Base-by-base conservation (phyloP, 2,329 filamentous ascomycete species). In the Xylaria arbuscula region DNA sequence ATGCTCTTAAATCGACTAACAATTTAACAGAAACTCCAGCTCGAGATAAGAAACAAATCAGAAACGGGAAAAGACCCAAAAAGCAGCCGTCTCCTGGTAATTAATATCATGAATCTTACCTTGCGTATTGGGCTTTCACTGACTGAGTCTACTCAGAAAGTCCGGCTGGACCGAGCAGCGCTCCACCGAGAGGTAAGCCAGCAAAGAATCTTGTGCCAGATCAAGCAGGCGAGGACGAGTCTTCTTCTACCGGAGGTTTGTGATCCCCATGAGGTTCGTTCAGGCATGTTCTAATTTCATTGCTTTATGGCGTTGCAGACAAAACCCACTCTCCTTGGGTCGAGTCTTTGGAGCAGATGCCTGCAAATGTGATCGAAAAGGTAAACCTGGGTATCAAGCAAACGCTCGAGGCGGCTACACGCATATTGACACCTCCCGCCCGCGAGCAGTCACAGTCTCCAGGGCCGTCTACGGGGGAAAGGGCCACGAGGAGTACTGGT, bases 281-380 rank as follows among this genome's bases (percentile, higher is more conserved):
- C 47, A 10, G 28, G 3, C 15, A n/a, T 3, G 36, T 50, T 5
- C 50, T 70, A 50, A 70, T 45, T 7, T 24, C 24, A 4, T 53
- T n/a, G 11, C 40, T 7, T 34, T 34, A 4, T 53, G 24, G 9
- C 40, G 9, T 11, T 32, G 11, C 15, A 71, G 67, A 24, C 7
- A 62, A 60, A 42, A 51, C 64, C 11, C 69, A 69, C 36, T 69
- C 69, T 42, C 69, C 69, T 9, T 71, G 69, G 69, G 57, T 71
- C 24, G 69, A 69, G n/a, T 62, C 64, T 34, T 58, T 71, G 42
- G 67, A 64, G 8, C 57, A 67, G 10, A 63, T 65, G 61, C 58
- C 69, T 2, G 17, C 61, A 11, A 51, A 19, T n/a, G 36, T 67
- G 42, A 50, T 62, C 34, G 67, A 67, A 42, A 71, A 64, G 32